Conservation (phyloP, 345 rosid genomes). For the Boechera retrofracta region DNA sequence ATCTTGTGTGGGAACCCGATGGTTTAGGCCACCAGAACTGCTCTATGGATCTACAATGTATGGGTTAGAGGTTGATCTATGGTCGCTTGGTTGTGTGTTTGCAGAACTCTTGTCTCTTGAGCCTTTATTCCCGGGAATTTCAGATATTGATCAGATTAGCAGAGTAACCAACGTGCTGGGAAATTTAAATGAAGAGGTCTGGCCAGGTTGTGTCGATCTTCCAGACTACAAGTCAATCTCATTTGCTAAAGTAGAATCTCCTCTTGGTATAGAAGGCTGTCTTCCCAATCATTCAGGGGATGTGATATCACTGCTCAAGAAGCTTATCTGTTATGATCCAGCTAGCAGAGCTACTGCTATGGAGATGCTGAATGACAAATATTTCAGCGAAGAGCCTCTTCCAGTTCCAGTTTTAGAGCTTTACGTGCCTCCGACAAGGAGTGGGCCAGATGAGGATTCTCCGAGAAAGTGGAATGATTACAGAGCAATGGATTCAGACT, state of each 20-base stretch:
- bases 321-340: constrained; percentile 83
- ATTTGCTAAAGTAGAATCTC: constrained; percentile 74
- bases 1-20: constrained; percentile 94
- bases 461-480: constrained; percentile 53
- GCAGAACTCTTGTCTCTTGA: constrained; percentile 77
- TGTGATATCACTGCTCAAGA: constrained; percentile 67
- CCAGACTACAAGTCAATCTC: constrained; percentile 82
- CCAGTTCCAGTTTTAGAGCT: constrained; percentile 73
- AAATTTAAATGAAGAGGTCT: constrained; percentile 75
- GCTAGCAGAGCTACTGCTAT: constrained; percentile 69
- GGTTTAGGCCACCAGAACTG: constrained; percentile 95
- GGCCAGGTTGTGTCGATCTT: constrained; percentile 76
- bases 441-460: constrained; percentile 65
- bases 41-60: constrained; percentile 87
- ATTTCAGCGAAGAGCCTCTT: constrained; percentile 74
- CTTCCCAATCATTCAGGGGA: constrained; percentile 56
- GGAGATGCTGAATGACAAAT: constrained; percentile 78
- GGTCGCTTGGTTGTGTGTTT: constrained; percentile 93
- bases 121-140: constrained; percentile 85
- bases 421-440: constrained; percentile 61
- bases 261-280: constrained; percentile 67
- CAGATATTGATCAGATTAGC: constrained; percentile 90
- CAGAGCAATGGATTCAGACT: constrained; percentile 60
- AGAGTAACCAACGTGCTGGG: constrained; percentile 73
- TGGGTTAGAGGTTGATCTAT: constrained; percentile 81